These are phyloP conservation scores for Candida maesae DNA, from an alignment of 805 yeast genomes.

Conservation along the genomic window DNA sequence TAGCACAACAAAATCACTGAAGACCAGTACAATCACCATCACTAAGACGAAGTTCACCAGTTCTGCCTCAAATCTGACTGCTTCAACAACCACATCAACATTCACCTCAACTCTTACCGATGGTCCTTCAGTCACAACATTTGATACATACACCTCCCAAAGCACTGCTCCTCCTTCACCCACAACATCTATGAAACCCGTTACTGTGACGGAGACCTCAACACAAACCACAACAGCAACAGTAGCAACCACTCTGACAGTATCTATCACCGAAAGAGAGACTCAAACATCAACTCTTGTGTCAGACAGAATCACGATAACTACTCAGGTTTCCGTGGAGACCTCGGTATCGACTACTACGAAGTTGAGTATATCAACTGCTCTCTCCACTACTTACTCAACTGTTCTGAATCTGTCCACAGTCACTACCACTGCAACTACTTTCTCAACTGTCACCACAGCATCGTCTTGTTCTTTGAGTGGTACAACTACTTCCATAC, in stretches of 20 bases:
- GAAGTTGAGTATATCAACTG: too few relatives aligned
- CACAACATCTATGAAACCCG: background rate
- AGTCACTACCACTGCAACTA: background rate
- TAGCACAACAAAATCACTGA: background rate
- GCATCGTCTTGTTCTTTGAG: background rate
- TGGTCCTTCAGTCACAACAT: too few relatives aligned
- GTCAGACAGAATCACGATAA: too few relatives aligned
- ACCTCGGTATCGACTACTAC: too few relatives aligned
- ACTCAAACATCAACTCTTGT: too few relatives aligned
- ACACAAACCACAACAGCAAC: background rate
- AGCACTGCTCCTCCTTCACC: background rate
- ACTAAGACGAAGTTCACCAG: slow-evolving; percentile 1
- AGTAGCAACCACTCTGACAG: background rate
- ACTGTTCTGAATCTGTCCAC: background rate
- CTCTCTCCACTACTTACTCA: too few relatives aligned
- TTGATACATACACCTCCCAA: too few relatives aligned
- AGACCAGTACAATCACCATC: slow-evolving; percentile 7
- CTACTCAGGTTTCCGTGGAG: too few relatives aligned
- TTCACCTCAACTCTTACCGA: background rate
- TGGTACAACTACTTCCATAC: slow-evolving; percentile 25
- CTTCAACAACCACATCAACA: background rate
- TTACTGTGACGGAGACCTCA: background rate
- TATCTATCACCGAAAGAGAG: too few relatives aligned
- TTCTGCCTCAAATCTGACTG: background rate
- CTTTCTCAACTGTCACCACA: background rate